These are phyloP conservation scores for Pseudogymnoascus sp. DNA, from an alignment of 2,329 filamentous ascomycete genomes.

Conservation along the genomic window DNA sequence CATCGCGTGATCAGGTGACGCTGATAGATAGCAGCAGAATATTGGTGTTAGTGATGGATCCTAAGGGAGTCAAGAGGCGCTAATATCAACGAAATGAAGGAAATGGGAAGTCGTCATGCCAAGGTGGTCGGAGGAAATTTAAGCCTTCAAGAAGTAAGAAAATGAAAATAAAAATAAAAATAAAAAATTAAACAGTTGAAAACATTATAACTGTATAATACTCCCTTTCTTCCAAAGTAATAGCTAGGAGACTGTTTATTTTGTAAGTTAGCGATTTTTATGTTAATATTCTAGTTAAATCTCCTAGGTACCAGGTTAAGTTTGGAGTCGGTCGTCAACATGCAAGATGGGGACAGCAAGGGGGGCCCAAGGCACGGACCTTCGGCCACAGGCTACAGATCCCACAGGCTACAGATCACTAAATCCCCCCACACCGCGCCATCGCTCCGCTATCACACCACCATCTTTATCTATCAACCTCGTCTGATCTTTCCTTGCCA, in stretches of 20 bases:
- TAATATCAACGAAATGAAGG: not conserved
- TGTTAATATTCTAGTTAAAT: not conserved
- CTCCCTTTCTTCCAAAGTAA: not conserved
- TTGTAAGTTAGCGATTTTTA: not conserved
- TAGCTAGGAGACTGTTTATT: not conserved
- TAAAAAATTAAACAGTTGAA: not conserved
- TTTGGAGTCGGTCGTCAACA: too few species aligned
- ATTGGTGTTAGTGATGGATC: not conserved
- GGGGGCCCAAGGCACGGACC: not conserved
- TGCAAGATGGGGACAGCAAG: too few species aligned
- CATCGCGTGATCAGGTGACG: slow-evolving; percentile 28
- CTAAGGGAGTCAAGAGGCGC: not conserved
- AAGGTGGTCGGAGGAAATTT: not conserved
- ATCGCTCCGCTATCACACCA: not conserved
- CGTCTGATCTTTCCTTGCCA: not conserved
- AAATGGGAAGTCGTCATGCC: not conserved
- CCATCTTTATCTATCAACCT: not conserved
- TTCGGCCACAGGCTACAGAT: not conserved
- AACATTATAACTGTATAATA: not conserved
- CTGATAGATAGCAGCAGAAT: not conserved
- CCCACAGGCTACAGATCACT: not conserved
- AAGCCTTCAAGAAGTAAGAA: not conserved
- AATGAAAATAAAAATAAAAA: not conserved
- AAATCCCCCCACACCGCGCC: not conserved
- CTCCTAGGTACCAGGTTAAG: too few species aligned